A percentile compares a stretch with the other conserved stretches of the same genome.
Evolutionary conservation across 2,329 filamentous ascomycete species (phyloP).

Genomic region (Stachybotrys chlorohalonatus): DNA sequence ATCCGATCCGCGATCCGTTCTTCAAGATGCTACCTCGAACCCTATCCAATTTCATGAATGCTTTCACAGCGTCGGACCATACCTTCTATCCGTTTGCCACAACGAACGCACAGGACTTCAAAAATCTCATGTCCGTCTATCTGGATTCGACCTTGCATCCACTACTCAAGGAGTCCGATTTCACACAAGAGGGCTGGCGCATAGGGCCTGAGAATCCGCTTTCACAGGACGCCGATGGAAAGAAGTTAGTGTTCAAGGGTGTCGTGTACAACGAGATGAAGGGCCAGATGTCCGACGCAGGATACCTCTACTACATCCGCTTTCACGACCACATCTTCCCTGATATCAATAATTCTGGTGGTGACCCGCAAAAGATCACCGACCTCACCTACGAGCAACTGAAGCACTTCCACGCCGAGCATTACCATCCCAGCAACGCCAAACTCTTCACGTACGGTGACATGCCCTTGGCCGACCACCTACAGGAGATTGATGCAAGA

Average conservation of each 20-base stretch:
- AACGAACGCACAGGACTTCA: slow-evolving; percentile 90
- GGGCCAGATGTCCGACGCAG: slow-evolving; percentile 94
- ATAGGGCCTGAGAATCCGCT: slow-evolving; percentile 84
- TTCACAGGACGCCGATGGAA: slow-evolving; percentile 46
- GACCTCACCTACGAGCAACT: slow-evolving; percentile 89
- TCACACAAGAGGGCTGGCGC: slow-evolving; percentile 94
- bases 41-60: slow-evolving; percentile 99
- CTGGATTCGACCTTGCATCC: slow-evolving; percentile 90
- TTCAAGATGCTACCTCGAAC: slow-evolving; percentile 99
- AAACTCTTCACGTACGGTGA: slow-evolving; percentile 95
- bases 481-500: slow-evolving; percentile 68
- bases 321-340: slow-evolving; percentile 95
- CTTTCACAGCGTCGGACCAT: slow-evolving; percentile 91
- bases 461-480: slow-evolving; percentile 74
- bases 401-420: slow-evolving; percentile 76
- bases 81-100: slow-evolving; percentile 98
- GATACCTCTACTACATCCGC: slow-evolving; percentile 90
- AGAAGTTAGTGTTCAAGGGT: slow-evolving; percentile 84
- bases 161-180: slow-evolving; percentile 81
- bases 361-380: slow-evolving; percentile 93
- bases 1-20: slow-evolving; percentile 96
- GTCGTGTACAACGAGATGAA: slow-evolving; percentile 99
- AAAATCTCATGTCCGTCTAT: slow-evolving; percentile 93
- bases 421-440: slow-evolving; percentile 96
- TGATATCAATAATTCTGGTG: slow-evolving; percentile 90